Conservation (phyloP, 2,329 filamentous ascomycete genomes). For the Claviceps pazoutovae region DNA sequence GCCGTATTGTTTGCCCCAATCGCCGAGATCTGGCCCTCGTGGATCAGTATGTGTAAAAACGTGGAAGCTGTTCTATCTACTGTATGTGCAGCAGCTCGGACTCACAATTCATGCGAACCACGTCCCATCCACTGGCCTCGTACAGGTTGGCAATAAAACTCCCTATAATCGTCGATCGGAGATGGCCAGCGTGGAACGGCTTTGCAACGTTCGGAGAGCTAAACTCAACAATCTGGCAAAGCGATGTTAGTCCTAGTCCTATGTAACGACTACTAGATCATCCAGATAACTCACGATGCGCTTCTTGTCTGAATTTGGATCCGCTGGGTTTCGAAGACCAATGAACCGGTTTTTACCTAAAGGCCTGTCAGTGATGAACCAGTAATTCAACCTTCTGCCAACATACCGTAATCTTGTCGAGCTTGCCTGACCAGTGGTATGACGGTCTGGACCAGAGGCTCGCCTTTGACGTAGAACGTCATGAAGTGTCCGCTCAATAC, state of each 20-base stretch:
- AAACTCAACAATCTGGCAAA: slow-evolving; percentile 53
- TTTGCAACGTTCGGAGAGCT: slow-evolving; percentile 80
- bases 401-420: slow-evolving; percentile 33
- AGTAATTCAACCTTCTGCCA: neutral
- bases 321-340: slow-evolving; percentile 46
- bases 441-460: slow-evolving; percentile 48
- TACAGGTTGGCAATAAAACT: slow-evolving; percentile 64
- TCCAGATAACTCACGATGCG: slow-evolving; percentile 25
- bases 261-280: neutral
- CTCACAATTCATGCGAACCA: slow-evolving; percentile 50
- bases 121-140: slow-evolving; percentile 57
- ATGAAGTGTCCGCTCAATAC: slow-evolving; percentile 54
- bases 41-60: neutral
- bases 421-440: slow-evolving; percentile 55
- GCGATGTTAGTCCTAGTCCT: neutral
- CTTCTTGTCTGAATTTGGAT: slow-evolving; percentile 48
- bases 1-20: slow-evolving; percentile 70
- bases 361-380: slow-evolving; percentile 13
- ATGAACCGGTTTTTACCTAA: slow-evolving; percentile 45
- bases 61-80: neutral
- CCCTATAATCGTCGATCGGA: slow-evolving; percentile 67
- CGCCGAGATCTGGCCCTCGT: slow-evolving; percentile 44
- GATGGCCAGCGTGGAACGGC: slow-evolving; percentile 66
- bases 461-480: slow-evolving; percentile 67
- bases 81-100: neutral